Conservation (phyloP, 2,329 filamentous ascomycete genomes). For the Talaromyces atroroseus region DNA sequence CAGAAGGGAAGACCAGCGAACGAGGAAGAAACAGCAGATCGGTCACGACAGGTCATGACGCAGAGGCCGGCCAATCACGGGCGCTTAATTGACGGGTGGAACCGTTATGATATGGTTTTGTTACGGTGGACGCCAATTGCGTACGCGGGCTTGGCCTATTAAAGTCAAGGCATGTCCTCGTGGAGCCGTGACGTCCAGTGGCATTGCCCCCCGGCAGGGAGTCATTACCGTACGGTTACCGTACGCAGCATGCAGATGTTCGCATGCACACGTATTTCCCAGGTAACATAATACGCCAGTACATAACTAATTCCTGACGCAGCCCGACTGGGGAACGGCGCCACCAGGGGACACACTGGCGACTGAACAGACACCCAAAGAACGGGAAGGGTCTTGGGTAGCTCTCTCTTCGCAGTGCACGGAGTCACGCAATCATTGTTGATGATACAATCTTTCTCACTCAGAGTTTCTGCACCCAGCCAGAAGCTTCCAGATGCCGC, state of each 20-base stretch:
- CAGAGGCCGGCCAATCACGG: constrained; percentile 14
- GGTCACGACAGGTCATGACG: constrained; percentile 13
- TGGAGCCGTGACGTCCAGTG: background rate
- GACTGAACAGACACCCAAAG: too few relatives aligned
- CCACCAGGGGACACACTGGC: background rate
- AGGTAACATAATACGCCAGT: background rate
- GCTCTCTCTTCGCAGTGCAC: background rate
- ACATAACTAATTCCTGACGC: background rate
- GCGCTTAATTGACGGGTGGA: constrained; percentile 7
- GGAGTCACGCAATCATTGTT: background rate
- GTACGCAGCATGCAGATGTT: background rate
- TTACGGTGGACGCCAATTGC: constrained; percentile 10
- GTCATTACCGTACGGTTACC: background rate
- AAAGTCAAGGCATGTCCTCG: constrained; percentile 5
- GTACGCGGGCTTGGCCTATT: constrained; percentile 11
- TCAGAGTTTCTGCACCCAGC: constrained; percentile 1
- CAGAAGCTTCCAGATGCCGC: constrained; percentile 8
- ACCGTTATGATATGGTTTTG: constrained; percentile 16
- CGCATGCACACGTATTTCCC: background rate
- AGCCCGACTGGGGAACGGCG: constrained; percentile 6
- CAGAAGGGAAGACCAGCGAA: constrained; percentile 18
- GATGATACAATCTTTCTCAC: background rate
- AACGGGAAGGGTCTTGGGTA: background rate
- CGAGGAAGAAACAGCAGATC: constrained; percentile 17
- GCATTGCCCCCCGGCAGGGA: background rate